Base-by-base conservation (phyloP, 2,329 filamentous ascomycete species). In the Fusarium neocosmosporiellum region DNA sequence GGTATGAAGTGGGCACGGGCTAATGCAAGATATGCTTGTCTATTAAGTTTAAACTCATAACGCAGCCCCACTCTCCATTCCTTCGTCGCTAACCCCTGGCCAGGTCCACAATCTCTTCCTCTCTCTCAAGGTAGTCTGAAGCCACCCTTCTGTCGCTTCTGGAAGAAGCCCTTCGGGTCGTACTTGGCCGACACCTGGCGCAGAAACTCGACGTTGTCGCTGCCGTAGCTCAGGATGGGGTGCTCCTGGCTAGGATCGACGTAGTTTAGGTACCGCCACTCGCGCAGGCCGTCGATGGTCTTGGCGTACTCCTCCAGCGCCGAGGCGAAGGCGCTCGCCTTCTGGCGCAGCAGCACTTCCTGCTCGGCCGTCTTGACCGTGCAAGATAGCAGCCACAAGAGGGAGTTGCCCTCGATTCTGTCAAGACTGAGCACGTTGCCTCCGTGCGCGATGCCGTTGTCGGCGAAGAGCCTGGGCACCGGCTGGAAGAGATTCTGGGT, bases 241-340 rank as follows among this genome's bases (percentile, higher is more conserved):
- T 82, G 69, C 75, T 86, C 81, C 50, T 79, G 77, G 13, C 71
- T 68, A 24, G 78, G 78, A 4, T 69, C 66, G 33, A 84, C 83
- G 62, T 86, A 86, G 74, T 87, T 86, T 39, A 86, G 75, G 70
- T 84, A 86, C 33, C 81, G 76, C 75, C 80, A 84, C 34, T 82
- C 73, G 33, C 78, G 72, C 64, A 79, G 75, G 7, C 76, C 70
- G 27, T 77, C 78, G 11, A 80, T 63, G 48, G 77, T 57, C n/a
- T 69, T 68, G 24, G 80, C 72, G 10, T 76, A 77, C 2, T 66
- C 60, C 41, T 80, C 70, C 22, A 80, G 69, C 0, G 78, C 61
- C 3, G 59, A 59, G 16, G 65, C 37, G 50, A 70, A 68, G 1
- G 36, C 57, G 5, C 7, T 70, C 63, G 29, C 75, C 13, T 80